Evolutionary conservation across 176 grass and related monocot genomes (phyloP).

Genomic region (Aegilops speltoides): DNA sequence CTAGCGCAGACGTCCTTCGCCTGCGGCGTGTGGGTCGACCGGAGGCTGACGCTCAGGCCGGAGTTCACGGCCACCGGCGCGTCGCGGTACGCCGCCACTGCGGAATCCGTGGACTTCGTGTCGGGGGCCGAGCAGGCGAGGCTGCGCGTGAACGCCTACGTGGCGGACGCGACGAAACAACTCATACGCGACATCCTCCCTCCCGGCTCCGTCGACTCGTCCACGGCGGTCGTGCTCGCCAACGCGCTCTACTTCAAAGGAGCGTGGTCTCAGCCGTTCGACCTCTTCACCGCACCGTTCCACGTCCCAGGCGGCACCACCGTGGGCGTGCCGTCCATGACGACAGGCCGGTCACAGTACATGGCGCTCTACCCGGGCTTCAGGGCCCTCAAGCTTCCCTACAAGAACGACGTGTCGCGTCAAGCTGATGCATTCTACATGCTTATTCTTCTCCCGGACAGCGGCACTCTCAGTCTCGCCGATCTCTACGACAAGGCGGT

Average conservation of each 20-base stretch:
- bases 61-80: neutral
- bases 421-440: neutral
- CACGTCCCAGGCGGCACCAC: too few species aligned
- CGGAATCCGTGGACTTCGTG: neutral
- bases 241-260: slow-evolving; percentile 35
- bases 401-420: neutral
- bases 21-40: neutral
- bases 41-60: neutral
- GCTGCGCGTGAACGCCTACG: neutral
- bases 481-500: slow-evolving; percentile 20
- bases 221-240: slow-evolving; percentile 18
- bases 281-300: too few species aligned
- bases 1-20: neutral
- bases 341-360: too few species aligned
- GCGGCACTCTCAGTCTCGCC: neutral
- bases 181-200: slow-evolving; percentile 18
- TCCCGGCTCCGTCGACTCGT: neutral
- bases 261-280: too few species aligned
- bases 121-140: neutral
- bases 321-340: too few species aligned
- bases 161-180: neutral
- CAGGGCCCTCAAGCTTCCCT: neutral
- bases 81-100: neutral
- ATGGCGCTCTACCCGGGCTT: too few species aligned
- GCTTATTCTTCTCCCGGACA: neutral